A percentile compares a stretch with the other conserved stretches of the same genome.
Conservation (phyloP, 2,329 filamentous ascomycete species). For the Thermomyces lanuginosus region DNA sequence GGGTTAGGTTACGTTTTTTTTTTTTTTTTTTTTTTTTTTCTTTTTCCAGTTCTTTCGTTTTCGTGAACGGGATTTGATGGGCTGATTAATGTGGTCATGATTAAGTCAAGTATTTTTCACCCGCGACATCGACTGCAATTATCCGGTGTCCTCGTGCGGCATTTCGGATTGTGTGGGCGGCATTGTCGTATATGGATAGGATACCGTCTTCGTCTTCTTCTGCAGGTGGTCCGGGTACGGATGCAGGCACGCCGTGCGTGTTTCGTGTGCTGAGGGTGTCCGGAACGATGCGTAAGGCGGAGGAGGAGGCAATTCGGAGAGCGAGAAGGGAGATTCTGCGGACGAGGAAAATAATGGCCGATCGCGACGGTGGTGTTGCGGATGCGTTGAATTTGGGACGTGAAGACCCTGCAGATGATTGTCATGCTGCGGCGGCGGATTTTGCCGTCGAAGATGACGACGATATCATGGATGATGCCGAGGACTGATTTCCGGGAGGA, state of each 20-base stretch:
- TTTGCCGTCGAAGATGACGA: conserved; percentile 5
- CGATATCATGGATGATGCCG: conserved; percentile 1
- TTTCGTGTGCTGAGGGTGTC: conserved; percentile 75
- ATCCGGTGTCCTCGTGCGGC: conserved; percentile 66
- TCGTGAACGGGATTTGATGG: not conserved
- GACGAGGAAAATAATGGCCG: conserved; percentile 45
- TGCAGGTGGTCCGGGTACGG: not conserved
- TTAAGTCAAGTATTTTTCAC: conserved; percentile 78
- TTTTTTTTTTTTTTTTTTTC: conserved; percentile 2
- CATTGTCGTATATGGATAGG: conserved; percentile 60
- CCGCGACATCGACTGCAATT: conserved; percentile 88
- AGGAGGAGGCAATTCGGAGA: conserved; percentile 72
- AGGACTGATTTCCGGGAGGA: conserved; percentile 2
- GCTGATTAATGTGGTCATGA: not conserved
- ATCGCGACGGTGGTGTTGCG: conserved; percentile 27
- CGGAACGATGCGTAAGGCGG: conserved; percentile 81
- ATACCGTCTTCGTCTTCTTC: conserved; percentile 34
- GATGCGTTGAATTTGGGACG: conserved; percentile 20
- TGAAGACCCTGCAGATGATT: conserved; percentile 14
- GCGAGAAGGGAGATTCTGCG: conserved; percentile 56
- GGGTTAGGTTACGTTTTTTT: conserved; percentile 41
- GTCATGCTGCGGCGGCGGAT: conserved; percentile 13
- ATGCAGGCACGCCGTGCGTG: conserved; percentile 40
- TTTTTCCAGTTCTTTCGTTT: not conserved
- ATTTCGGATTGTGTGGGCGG: conserved; percentile 79